Evolutionary conservation across 495 filamentous ascomycete species (phyloP), one percentile per base, ranked within the genome.

Genomic region (Monascus purpureus): DNA sequence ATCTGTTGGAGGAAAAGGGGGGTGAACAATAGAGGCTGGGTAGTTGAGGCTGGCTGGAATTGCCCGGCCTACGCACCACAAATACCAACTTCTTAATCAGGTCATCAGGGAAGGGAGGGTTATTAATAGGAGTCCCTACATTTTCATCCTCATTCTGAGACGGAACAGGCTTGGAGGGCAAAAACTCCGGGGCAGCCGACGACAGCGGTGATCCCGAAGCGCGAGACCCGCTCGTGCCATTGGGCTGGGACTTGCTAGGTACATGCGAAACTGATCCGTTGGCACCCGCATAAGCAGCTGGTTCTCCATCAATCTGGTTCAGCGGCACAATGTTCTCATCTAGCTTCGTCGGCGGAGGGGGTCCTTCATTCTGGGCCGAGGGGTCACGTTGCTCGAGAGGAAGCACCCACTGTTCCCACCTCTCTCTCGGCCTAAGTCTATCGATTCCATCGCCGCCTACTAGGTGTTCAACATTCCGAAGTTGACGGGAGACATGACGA

Each of bases 371-470:
- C 49, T 72, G 70, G 12, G 73, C 76, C 13, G 63, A 58, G 8
- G 64, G 53, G 35, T 80, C 70, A 31, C 78, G 73, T 35, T 74
- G 61, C 16, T 69, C 62, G 27, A 76, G 50, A 17, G 55, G 57
- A 31, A 95, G 53, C 8, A 93, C 68, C 73, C 82, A 97, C 36
- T 75, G 72, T 33, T 80, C 60, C 84, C 87, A 95, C 4, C 70
- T 74, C 6, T 87, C 70, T 17, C 68, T 67, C 25, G 68, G 68
- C n/a, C 90, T 77, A 32, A 97, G 43, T n/a, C 80, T 64, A 52
- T 94, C 81, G 15, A 77, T 53, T 14, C 77, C 75, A 50, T 94
- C 83, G 9, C 72, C 65, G 22, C 79, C 77, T 18, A 67, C 50
- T 23, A 73, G 60, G 45, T 80, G 67, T 39, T 93, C 83, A 33